Evolutionary conservation across 2,329 filamentous ascomycete genomes (phyloP).

Genomic region (Alternaria angustiovoidea): DNA sequence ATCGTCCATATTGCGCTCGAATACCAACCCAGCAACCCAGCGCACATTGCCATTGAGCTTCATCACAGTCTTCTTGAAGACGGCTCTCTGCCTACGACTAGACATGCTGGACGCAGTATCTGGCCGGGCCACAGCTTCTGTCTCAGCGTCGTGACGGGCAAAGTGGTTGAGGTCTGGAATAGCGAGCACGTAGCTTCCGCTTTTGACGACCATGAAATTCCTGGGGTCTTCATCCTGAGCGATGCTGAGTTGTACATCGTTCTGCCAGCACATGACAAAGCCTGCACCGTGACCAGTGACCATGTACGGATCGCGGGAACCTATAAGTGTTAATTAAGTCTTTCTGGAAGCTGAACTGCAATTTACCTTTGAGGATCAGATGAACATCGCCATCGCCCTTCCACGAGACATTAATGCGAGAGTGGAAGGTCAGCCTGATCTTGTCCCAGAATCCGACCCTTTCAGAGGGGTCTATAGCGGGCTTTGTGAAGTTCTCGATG

Average conservation of each 20-base stretch:
- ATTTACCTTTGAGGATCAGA: slow-evolving; percentile 82
- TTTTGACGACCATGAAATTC: slow-evolving; percentile 94
- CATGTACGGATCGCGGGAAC: slow-evolving; percentile 87
- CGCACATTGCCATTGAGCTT: slow-evolving; percentile 96
- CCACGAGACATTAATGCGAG: slow-evolving; percentile 87
- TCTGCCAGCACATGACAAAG: slow-evolving; percentile 98
- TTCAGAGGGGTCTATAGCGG: slow-evolving; percentile 91
- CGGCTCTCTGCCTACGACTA: slow-evolving; percentile 74
- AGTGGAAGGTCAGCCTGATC: slow-evolving; percentile 92
- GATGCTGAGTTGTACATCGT: slow-evolving; percentile 87
- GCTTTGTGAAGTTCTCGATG: slow-evolving; percentile 96
- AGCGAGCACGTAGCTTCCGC: slow-evolving; percentile 92
- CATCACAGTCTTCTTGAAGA: slow-evolving; percentile 98
- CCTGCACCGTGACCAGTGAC: slow-evolving; percentile 93
- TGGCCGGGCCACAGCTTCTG: slow-evolving; percentile 64
- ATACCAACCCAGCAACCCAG: slow-evolving; percentile 90
- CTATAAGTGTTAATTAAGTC: slow-evolving; percentile 41
- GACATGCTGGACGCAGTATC: slow-evolving; percentile 64
- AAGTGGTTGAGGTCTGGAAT: slow-evolving; percentile 93
- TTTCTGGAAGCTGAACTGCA: not conserved
- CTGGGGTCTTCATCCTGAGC: slow-evolving; percentile 86
- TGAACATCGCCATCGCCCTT: slow-evolving; percentile 96
- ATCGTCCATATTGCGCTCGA: slow-evolving; percentile 80
- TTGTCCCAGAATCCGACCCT: slow-evolving; percentile 99
- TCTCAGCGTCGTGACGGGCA: slow-evolving; percentile 70